Percentiles rank a stretch among this genome's conserved stretches.
Evolutionary conservation across 768 basidiomycete species (phyloP).

Genomic region (Porpolomopsis calyptriformis): DNA sequence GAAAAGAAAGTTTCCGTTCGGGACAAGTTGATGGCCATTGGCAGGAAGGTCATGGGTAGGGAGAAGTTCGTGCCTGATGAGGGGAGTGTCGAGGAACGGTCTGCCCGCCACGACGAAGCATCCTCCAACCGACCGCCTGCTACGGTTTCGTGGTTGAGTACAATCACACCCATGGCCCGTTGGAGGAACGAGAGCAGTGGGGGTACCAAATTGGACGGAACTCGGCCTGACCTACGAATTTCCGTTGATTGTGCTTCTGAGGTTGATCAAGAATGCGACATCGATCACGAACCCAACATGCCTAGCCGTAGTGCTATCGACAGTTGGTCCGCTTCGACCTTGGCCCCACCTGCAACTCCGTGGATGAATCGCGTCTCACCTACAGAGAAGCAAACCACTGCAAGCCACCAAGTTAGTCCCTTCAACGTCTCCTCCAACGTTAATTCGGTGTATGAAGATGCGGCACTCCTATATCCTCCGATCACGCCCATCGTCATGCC

Average conservation of each 20-base stretch:
- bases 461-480: conserved; percentile 10
- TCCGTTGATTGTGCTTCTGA: conserved; percentile 31
- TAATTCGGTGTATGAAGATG: conserved; percentile 16
- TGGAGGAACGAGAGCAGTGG: conserved; percentile 11
- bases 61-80: conserved; percentile 25
- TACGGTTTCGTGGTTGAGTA: conserved; percentile 19
- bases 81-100: conserved; percentile 4
- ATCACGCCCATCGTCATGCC: conserved; percentile 26
- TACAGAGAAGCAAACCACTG: conserved; percentile 15
- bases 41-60: conserved; percentile 29
- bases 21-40: conserved; percentile 35
- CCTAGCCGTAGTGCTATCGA: conserved; percentile 13
- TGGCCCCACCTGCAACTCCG: conserved; percentile 16
- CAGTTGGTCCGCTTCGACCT: conserved; percentile 16
- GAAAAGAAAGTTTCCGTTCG: conserved; percentile 18
- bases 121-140: conserved; percentile 5
- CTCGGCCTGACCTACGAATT: conserved; percentile 31
- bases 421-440: conserved; percentile 29
- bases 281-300: conserved; percentile 17
- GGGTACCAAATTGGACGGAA: conserved; percentile 5
- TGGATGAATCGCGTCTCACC: conserved; percentile 26
- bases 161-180: conserved; percentile 17
- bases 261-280: conserved; percentile 16
- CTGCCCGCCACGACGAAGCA: conserved; percentile 10
- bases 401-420: conserved; percentile 18